A percentile compares a stretch with the other conserved stretches of the same genome.
Conservation (phyloP, 768 basidiomycete species). For the Mycena vitilis region DNA sequence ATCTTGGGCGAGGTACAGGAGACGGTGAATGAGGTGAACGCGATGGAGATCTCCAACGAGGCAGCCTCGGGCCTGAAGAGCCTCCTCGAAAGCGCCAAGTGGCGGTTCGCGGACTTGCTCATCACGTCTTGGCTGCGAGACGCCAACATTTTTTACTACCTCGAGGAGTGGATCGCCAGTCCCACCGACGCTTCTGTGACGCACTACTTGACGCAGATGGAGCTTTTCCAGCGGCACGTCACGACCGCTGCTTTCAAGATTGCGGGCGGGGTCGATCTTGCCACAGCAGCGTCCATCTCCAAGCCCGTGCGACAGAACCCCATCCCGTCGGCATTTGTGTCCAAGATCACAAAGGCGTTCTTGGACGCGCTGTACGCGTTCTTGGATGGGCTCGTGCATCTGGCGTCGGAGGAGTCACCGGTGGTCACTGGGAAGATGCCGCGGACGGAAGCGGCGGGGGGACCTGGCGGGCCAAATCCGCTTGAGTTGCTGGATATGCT, state of each 20-base stretch:
- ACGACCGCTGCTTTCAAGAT: constrained; percentile 83
- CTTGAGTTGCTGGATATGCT: constrained; percentile 70
- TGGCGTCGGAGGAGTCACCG: constrained; percentile 79
- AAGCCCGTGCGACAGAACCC: constrained; percentile 69
- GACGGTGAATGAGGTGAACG: constrained; percentile 81
- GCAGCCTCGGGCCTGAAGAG: constrained; percentile 73
- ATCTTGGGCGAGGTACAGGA: constrained; percentile 90
- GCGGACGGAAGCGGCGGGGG: constrained; percentile 43
- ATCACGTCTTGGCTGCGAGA: constrained; percentile 87
- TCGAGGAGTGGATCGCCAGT: constrained; percentile 88
- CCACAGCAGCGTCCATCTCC: constrained; percentile 53
- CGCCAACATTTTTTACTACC: constrained; percentile 80
- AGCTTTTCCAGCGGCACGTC: constrained; percentile 83
- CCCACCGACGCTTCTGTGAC: constrained; percentile 74
- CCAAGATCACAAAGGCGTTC: constrained; percentile 87
- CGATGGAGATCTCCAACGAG: constrained; percentile 86
- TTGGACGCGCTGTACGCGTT: constrained; percentile 87
- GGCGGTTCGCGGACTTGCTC: constrained; percentile 90
- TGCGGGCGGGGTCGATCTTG: constrained; percentile 78
- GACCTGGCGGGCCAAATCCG: constrained; percentile 56
- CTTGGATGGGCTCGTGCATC: constrained; percentile 84
- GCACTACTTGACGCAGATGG: constrained; percentile 80
- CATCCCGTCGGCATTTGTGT: constrained; percentile 71
- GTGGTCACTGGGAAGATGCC: constrained; percentile 54
- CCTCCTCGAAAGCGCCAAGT: constrained; percentile 83